These are phyloP conservation scores for Dimargaris verticillata DNA, from an alignment of 192 early-diverging fungal species.

Conservation along the genomic window DNA sequence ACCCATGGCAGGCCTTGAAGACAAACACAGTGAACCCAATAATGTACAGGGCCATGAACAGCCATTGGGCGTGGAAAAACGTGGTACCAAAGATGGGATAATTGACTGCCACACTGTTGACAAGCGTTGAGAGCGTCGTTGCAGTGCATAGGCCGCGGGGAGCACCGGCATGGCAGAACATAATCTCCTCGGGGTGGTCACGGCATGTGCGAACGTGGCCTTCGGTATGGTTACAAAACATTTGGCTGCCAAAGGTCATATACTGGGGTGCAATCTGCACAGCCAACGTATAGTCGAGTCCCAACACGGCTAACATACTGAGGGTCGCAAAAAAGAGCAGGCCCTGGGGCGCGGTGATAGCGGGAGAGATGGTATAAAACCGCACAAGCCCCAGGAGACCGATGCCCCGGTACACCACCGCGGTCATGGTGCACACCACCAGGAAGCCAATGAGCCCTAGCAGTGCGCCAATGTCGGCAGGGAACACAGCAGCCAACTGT, in stretches of 20 bases:
- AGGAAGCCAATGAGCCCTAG: conserved; percentile 32
- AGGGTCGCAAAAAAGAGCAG: conserved; percentile 31
- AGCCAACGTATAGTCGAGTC: conserved; percentile 34
- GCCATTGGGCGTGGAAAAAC: conserved; percentile 38
- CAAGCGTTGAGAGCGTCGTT: conserved; percentile 31
- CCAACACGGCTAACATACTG: conserved; percentile 33
- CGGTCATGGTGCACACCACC: conserved; percentile 32
- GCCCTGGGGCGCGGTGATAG: conserved; percentile 39
- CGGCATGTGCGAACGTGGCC: conserved; percentile 22
- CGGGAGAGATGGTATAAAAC: conserved; percentile 28
- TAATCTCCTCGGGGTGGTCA: conserved; percentile 28
- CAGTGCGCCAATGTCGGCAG: conserved; percentile 37
- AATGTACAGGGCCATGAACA: conserved; percentile 26
- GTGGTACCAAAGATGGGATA: conserved; percentile 34
- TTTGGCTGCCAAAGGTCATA: conserved; percentile 41
- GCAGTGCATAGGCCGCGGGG: conserved; percentile 39
- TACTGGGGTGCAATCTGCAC: conserved; percentile 41
- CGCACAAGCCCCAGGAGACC: conserved; percentile 34
- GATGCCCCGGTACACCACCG: conserved; percentile 34
- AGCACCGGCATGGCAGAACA: conserved; percentile 36
- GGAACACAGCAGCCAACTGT: conserved; percentile 30
- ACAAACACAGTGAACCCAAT: conserved; percentile 23
- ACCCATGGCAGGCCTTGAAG: conserved; percentile 12
- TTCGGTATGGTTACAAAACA: conserved; percentile 28
- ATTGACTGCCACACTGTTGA: conserved; percentile 27